Percentiles rank a stretch among this genome's conserved stretches.
phyloP scores from a whole-genome alignment of 345 rosid genomes.

The Pseudoturritis turrita region DNA sequence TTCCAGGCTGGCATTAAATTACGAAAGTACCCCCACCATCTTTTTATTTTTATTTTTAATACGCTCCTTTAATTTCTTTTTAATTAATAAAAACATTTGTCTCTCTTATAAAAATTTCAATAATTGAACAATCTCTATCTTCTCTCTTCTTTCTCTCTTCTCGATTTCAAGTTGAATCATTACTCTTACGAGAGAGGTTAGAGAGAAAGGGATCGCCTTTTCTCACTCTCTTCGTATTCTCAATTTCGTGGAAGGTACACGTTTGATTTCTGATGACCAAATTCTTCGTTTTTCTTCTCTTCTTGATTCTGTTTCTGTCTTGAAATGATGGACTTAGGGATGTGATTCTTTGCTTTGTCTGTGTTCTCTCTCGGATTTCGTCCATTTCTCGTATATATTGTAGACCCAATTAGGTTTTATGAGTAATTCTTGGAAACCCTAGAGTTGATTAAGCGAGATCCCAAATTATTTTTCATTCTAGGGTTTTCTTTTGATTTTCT shows the following conservation, averaged over 20 bases:
- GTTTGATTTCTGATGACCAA: not conserved
- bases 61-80: constrained; percentile 19
- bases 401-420: not conserved
- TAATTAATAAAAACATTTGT: constrained; percentile 1
- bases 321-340: not conserved
- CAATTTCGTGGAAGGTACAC: constrained; percentile 3
- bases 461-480: not conserved
- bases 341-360: constrained; percentile 15
- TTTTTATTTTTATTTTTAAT: not conserved
- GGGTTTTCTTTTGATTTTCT: constrained; percentile 13
- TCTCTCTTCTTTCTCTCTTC: not conserved
- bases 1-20: constrained; percentile 21
- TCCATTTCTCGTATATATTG: not conserved
- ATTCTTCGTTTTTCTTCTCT: not conserved
- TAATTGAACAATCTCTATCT: constrained; percentile 7
- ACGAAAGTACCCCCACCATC: not conserved
- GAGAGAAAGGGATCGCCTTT: constrained; percentile 28
- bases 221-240: constrained; percentile 1
- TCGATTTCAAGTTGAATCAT: constrained; percentile 22
- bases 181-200: not conserved
- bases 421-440: not conserved
- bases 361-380: not conserved
- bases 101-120: constrained; percentile 16
- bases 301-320: not conserved
- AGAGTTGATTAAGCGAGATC: constrained; percentile 3